These are phyloP conservation scores for Teratosphaeria nubilosa DNA, from an alignment of 2,329 filamentous ascomycete genomes.

Conservation along the genomic window DNA sequence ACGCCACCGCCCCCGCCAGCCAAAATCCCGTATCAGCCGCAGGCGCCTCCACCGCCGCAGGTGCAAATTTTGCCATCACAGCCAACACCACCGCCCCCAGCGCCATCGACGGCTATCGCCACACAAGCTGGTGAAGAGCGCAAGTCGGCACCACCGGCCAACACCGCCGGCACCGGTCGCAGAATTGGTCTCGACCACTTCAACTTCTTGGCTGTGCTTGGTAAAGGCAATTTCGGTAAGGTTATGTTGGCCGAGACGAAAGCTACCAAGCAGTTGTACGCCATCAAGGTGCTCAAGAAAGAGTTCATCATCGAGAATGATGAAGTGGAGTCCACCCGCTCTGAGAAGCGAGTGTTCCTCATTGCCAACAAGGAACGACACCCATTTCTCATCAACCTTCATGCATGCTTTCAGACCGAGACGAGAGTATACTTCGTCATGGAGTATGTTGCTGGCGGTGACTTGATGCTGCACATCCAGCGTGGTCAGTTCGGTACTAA, in stretches of 20 bases:
- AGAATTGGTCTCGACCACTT: constrained; percentile 96
- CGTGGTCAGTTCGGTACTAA: constrained; percentile 92
- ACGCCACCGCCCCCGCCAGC: constrained; percentile 41
- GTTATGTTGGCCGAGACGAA: constrained; percentile 99
- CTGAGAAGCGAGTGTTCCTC: constrained; percentile 93
- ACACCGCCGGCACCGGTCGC: constrained; percentile 58
- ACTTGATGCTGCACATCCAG: constrained; percentile 98
- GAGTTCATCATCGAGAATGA: constrained; percentile 99
- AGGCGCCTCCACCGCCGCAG: constrained; percentile 37
- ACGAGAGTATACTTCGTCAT: constrained; percentile 98
- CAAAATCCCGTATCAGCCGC: constrained; percentile 38
- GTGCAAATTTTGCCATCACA: constrained; percentile 31
- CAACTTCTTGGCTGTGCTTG: constrained; percentile 95
- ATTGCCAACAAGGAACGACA: constrained; percentile 95
- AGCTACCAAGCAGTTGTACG: constrained; percentile 80
- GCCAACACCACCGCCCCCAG: constrained; percentile 21
- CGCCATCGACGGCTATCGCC: constrained; percentile 21
- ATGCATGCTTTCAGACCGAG: constrained; percentile 98
- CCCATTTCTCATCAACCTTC: constrained; percentile 87
- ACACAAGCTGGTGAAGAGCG: constrained; percentile 24
- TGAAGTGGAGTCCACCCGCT: constrained; percentile 94
- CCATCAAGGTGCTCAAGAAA: constrained; percentile 98
- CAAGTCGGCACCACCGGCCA: constrained; percentile 61
- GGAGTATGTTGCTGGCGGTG: constrained; percentile 98
- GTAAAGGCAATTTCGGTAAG: constrained; percentile 99